These are phyloP conservation scores for Canavalia gladiata DNA, from an alignment of 306 rosid species.

Conservation along the genomic window DNA sequence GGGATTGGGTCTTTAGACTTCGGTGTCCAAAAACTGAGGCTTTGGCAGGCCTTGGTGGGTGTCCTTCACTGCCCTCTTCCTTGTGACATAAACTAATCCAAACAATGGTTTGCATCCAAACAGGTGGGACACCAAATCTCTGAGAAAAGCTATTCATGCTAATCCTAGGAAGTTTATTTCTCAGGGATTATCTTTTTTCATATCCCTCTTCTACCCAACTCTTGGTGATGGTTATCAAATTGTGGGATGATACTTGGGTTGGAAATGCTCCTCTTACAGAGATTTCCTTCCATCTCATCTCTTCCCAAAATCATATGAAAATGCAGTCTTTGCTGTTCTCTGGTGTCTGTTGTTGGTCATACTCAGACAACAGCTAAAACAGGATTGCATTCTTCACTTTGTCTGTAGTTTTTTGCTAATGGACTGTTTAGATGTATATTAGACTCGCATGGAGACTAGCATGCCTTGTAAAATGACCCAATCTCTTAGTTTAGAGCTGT, in stretches of 20 bases:
- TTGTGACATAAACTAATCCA: neutral
- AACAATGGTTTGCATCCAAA: neutral
- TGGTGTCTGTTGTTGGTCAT: too few species aligned
- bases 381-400: too few species aligned
- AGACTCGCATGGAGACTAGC: too few species aligned
- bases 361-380: too few species aligned
- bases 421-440: too few species aligned
- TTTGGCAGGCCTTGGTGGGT: neutral
- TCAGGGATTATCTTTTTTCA: neutral
- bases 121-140: neutral
- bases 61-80: neutral
- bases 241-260: neutral
- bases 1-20: neutral
- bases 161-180: neutral
- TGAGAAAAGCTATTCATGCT: neutral
- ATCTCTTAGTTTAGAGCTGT: too few species aligned
- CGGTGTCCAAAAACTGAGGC: neutral
- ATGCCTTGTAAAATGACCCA: too few species aligned
- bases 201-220: neutral
- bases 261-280: neutral
- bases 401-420: too few species aligned
- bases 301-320: too few species aligned
- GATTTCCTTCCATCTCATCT: neutral
- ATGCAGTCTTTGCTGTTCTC: too few species aligned
- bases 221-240: neutral